Evolutionary conservation across 225 moss, liverwort and hornwort species (phyloP).

Genomic region (Ulota crispa): DNA sequence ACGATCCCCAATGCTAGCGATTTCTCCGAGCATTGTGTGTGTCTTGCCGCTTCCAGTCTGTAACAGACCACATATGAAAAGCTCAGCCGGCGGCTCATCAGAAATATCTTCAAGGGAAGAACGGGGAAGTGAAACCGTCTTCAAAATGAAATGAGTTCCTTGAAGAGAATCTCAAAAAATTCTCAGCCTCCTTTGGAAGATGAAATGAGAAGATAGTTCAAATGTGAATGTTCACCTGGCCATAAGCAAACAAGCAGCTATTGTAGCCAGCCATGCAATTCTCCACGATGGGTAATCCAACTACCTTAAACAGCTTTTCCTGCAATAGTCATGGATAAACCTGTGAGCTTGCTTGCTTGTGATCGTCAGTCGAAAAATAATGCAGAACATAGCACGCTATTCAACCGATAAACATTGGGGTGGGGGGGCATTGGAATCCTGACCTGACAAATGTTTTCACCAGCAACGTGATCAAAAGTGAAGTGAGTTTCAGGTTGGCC

Average conservation of each 20-base stretch:
- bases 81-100: not conserved
- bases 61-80: not conserved
- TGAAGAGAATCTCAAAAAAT: not conserved
- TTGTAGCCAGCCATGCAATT: conserved; percentile 95
- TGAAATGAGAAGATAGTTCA: not conserved
- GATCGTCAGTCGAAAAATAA: not conserved
- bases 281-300: conserved; percentile 90
- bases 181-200: not conserved
- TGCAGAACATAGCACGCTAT: not conserved
- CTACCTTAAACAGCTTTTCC: conserved; percentile 73
- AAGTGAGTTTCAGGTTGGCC: conserved; percentile 84
- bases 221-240: conserved; percentile 44
- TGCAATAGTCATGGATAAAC: conserved; percentile 22
- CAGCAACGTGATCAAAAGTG: conserved; percentile 94
- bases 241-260: conserved; percentile 98
- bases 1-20: conserved; percentile 31
- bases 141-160: not conserved
- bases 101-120: no score
- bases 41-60: conserved; percentile 66
- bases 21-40: conserved; percentile 62
- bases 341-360: conserved; percentile 2
- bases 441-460: conserved; percentile 88
- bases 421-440: not conserved
- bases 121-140: not conserved
- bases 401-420: not conserved